phyloP scores from a whole-genome alignment of 805 yeast species.

The Zygoascus ofunaensis region DNA sequence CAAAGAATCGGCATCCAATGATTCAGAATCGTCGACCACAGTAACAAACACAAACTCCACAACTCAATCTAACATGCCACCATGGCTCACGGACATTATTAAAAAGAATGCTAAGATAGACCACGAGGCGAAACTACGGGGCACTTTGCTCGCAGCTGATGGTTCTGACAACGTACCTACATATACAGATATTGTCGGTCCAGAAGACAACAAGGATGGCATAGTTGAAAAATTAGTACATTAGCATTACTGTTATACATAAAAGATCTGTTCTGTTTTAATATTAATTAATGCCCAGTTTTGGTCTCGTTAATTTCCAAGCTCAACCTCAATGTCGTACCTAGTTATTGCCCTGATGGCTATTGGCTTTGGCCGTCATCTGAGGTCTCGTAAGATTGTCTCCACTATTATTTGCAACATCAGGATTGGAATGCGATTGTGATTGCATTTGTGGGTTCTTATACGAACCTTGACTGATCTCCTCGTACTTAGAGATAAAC shows the following conservation, averaged over 20 bases:
- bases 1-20: constrained; percentile 1
- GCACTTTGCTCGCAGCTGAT: constrained; percentile 21
- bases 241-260: neutral
- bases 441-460: no score
- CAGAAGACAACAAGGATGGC: neutral
- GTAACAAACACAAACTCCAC: constrained; percentile 3
- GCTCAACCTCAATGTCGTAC: no score
- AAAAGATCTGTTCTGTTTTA: no score
- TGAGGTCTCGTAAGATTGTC: no score
- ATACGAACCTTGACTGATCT: neutral
- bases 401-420: no score
- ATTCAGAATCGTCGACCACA: constrained; percentile 1
- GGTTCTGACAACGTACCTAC: constrained; percentile 2
- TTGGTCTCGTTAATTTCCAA: no score
- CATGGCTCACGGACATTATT: constrained; percentile 28
- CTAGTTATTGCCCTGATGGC: no score
- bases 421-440: no score
- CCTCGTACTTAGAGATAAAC: constrained; percentile 17
- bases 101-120: constrained; percentile 28
- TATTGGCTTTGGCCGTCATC: no score
- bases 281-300: no score
- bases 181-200: constrained; percentile 10
- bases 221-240: neutral
- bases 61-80: constrained; percentile 10
- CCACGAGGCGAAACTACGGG: constrained; percentile 25